Evolutionary conservation across 2,329 filamentous ascomycete genomes (phyloP).

Genomic region (Sarocladiaceae sp.): DNA sequence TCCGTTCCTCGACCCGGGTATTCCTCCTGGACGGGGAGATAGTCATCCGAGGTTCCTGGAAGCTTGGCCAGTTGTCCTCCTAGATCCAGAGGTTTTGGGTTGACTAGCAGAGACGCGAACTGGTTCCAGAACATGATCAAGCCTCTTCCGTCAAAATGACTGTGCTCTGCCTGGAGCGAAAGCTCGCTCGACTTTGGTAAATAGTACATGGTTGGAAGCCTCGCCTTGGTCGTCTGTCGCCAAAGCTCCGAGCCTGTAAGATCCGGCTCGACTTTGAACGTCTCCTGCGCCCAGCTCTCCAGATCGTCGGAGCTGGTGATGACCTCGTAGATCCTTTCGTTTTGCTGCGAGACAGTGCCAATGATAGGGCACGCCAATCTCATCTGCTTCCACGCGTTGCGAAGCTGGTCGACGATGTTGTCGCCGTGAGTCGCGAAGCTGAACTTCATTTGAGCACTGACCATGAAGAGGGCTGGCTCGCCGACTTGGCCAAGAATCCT

Average conservation of each 20-base stretch:
- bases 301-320: constrained; percentile 4
- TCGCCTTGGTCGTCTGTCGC: constrained; percentile 5
- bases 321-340: constrained; percentile 8
- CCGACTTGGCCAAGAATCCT: constrained; percentile 9
- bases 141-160: constrained; percentile 10
- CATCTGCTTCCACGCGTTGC: constrained; percentile 10
- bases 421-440: not conserved
- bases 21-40: constrained; percentile 6
- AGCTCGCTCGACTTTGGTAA: constrained; percentile 9
- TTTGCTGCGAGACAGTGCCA: constrained; percentile 7
- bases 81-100: constrained; percentile 5
- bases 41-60: constrained; percentile 10
- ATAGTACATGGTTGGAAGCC: constrained; percentile 8
- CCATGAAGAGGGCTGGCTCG: constrained; percentile 9
- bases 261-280: constrained; percentile 8
- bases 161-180: constrained; percentile 9
- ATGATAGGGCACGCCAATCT: constrained; percentile 10
- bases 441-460: constrained; percentile 9
- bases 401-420: constrained; percentile 1
- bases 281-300: constrained; percentile 8
- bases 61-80: constrained; percentile 9
- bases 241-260: constrained; percentile 8
- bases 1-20: not conserved
- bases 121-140: constrained; percentile 10
- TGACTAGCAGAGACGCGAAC: constrained; percentile 9